phyloP scores from a whole-genome alignment of 2,329 filamentous ascomycete species.

The Colletotrichum navitas region DNA sequence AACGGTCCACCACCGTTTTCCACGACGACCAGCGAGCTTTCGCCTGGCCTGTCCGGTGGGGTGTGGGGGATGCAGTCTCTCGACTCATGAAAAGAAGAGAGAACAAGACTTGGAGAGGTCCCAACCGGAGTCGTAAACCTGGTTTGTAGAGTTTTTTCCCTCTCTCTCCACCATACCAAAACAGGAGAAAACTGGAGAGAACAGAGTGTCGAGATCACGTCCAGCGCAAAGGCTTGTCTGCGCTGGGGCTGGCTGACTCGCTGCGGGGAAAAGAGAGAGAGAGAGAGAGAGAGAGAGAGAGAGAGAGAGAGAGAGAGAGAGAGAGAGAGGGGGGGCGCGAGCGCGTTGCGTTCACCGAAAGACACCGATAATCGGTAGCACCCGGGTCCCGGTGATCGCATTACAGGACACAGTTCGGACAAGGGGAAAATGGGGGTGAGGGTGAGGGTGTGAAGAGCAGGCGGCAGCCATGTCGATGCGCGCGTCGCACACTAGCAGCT shows the following conservation, averaged over 20 bases:
- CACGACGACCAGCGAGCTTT: slow-evolving; percentile 20
- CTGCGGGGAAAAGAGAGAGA: not conserved
- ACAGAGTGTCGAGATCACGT: not conserved
- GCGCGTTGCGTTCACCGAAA: not conserved
- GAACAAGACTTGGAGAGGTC: not conserved
- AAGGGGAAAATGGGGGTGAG: not conserved
- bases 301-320: not conserved
- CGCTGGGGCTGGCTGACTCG: slow-evolving; percentile 13
- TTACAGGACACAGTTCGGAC: slow-evolving; percentile 1
- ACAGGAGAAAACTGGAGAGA: not conserved
- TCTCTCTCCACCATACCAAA: not conserved
- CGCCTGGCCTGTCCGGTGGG: slow-evolving; percentile 3
- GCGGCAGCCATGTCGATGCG: slow-evolving; percentile 14
- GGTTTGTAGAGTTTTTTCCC: not conserved
- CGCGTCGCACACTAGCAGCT: not conserved
- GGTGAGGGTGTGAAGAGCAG: not conserved
- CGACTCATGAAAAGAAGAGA: not conserved
- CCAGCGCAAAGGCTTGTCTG: not conserved
- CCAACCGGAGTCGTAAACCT: no score
- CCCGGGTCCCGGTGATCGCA: slow-evolving; percentile 9
- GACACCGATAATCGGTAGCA: not conserved
- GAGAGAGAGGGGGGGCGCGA: not conserved
- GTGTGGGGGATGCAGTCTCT: not conserved
- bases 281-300: not conserved
- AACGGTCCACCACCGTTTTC: not conserved